Evolutionary conservation across 2,329 filamentous ascomycete species (phyloP), one percentile per base, ranked within the genome.

Genomic region (Alternaria gaisen): DNA sequence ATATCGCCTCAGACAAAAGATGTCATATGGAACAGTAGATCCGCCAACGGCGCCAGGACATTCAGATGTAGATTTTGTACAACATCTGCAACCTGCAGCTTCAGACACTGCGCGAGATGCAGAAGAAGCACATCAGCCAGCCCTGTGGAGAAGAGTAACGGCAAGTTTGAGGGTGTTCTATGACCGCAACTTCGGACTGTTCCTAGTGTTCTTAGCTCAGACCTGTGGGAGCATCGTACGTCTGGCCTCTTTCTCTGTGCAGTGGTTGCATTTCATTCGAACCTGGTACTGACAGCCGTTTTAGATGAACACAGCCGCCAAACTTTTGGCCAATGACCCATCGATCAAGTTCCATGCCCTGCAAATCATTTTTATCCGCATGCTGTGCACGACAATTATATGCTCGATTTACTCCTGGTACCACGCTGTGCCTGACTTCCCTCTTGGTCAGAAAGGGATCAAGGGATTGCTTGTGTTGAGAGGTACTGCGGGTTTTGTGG

Each of bases 291-390:
- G 22, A 42, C 20, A 24, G 12, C 16, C 40, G 24, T 14, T 20
- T 20, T 5, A 70, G 68, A 73, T 73, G 71, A 72, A 68, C 30
- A 70, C 61, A 1, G 68, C 69, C 14, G 71, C 71, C 5, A 72
- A 72, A 42, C 42, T 73, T 3, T 58, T 73, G 9, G 63, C 71
- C 4, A 71, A 70, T n/a, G 66, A 67, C 14, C 70, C 71, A 18
- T 64, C 67, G 28, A 69, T 65, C 11, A 69, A 69, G 18, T 72
- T 72, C n/a, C 71, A 73, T 36, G 70, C 70, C n/a, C 48, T 71
- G 43, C 70, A 85, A 79, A 89, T 96, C 64, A 85, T 97, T 14
- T 93, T 96, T 70, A 86, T 87, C 8, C 87, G 93, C 56, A 93
- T 95, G 87, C 82, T 82, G 56, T 85, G 93, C 61, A 96, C 93